phyloP scores from a whole-genome alignment of 2,329 filamentous ascomycete species.

The Colletotrichum trifolii region DNA sequence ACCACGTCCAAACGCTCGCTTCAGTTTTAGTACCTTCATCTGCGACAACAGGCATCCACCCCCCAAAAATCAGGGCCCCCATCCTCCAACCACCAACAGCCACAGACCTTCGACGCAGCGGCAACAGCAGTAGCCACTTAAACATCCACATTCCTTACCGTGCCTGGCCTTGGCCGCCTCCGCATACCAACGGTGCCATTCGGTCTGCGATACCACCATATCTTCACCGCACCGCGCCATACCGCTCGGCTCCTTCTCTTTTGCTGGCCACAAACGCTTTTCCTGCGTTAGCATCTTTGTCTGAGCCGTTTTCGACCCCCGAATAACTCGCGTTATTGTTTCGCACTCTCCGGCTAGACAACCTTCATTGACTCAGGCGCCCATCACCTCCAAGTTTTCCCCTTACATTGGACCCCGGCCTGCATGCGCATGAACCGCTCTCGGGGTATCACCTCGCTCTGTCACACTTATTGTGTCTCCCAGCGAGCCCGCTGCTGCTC shows the following conservation, averaged over 20 bases:
- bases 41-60: constrained; percentile 34
- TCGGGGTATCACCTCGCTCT: constrained; percentile 32
- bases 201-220: constrained; percentile 18
- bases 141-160: constrained; percentile 10
- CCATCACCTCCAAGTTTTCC: constrained; percentile 28
- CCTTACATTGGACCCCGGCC: constrained; percentile 31
- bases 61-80: constrained; percentile 18
- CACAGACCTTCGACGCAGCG: not conserved
- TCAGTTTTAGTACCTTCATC: constrained; percentile 37
- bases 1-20: constrained; percentile 36
- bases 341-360: constrained; percentile 24
- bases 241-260: constrained; percentile 26
- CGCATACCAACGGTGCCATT: constrained; percentile 17
- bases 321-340: constrained; percentile 28
- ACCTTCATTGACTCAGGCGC: constrained; percentile 19
- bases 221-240: constrained; percentile 14
- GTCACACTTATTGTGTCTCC: constrained; percentile 28
- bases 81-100: constrained; percentile 15
- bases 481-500: constrained; percentile 16
- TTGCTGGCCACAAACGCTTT: constrained; percentile 14
- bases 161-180: constrained; percentile 2
- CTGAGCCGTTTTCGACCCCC: constrained; percentile 18
- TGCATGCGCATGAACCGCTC: constrained; percentile 32
- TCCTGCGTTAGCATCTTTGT: constrained; percentile 24
- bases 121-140: constrained; percentile 1